Conservation (phyloP, 805 yeast genomes). For the Torulaspora maleeae region DNA sequence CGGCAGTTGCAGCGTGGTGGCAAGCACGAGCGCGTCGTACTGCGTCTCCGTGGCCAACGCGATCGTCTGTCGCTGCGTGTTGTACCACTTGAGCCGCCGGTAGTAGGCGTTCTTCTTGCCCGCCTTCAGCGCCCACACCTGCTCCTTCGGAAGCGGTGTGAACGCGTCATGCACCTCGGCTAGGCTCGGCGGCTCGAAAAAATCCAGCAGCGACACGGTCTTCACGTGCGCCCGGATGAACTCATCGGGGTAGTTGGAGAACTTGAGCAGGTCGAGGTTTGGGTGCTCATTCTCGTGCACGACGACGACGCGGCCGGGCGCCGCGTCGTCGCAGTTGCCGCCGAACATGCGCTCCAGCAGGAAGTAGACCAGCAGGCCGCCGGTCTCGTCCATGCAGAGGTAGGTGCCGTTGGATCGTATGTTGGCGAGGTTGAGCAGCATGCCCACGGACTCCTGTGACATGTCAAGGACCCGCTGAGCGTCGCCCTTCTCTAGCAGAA, state of each 20-base stretch:
- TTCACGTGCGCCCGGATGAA: conserved; percentile 52
- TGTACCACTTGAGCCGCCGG: conserved; percentile 53
- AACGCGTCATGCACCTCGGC: conserved; percentile 44
- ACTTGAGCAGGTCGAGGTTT: conserved; percentile 64
- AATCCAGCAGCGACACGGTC: conserved; percentile 72
- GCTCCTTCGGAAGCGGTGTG: conserved; percentile 42
- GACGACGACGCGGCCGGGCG: conserved; percentile 59
- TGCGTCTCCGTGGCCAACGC: conserved; percentile 46
- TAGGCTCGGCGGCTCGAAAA: conserved; percentile 63
- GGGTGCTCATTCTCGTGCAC: conserved; percentile 94
- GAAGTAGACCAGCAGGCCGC: conserved; percentile 81
- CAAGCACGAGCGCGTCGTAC: conserved; percentile 73
- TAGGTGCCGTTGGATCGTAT: conserved; percentile 87
- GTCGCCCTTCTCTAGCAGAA: conserved; percentile 72
- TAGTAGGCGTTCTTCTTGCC: conserved; percentile 61
- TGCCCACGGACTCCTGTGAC: conserved; percentile 79
- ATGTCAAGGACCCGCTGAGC: conserved; percentile 64
- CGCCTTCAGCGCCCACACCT: conserved; percentile 51
- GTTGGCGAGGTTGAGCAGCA: conserved; percentile 72
- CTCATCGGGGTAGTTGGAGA: conserved; percentile 58
- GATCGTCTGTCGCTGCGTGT: conserved; percentile 40
- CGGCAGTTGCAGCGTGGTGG: conserved; percentile 66
- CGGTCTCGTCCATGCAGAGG: conserved; percentile 87
- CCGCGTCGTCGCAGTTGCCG: conserved; percentile 16
- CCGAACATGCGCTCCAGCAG: conserved; percentile 85